Evolutionary conservation across 2,329 filamentous ascomycete species (phyloP), one percentile per base, ranked within the genome.

Genomic region (Penicillium palitans): DNA sequence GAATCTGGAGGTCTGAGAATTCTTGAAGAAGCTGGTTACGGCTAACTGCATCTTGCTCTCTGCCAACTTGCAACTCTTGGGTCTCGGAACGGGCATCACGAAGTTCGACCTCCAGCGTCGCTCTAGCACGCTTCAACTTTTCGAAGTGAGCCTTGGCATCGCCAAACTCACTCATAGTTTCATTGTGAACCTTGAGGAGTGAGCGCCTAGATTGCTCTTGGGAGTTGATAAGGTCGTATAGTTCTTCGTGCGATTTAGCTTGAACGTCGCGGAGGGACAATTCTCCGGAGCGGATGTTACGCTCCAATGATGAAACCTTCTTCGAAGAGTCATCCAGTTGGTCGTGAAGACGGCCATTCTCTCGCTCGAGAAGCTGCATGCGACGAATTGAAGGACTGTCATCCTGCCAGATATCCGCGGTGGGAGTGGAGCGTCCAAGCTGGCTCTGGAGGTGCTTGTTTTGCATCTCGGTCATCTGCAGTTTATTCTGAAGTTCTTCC

Each of bases 381-480:
- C 95, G 87, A 55, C 88, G 84, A 48, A 90, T 73, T 2, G 91
- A 93, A 1, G 91, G 90, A 66, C 88, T 93, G 45, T 95, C 88
- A 41, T 93, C 89, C 57, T 86, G 79, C 73, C 81, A 85, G 37
- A 78, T 74, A 57, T 90, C 88, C 25, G 83, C 83, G 6, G 77
- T 78, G 3, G 88, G 85, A 0, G 85, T 87, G 10, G 79, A 79
- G 47, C 90, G 86, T 40, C 93, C 90, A 42, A 97, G 79, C 71
- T 97, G 92, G 70, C 86, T 92, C 71, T 96, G 90, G 6, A 98
- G 84, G 69, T 98, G 93, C 35, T 90, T 87, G 75, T 96, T 97
- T 68, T 96, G 90, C 91, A 98, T 96, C 74, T 97, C 90, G 5
- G 90, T 88, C 73, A 98, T 86, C 71, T 98, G 93, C 52, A 98